Percentiles rank a stretch among this genome's conserved stretches.
phyloP scores from a whole-genome alignment of 441 rosid species.

The Arabidopsis hybrid region DNA sequence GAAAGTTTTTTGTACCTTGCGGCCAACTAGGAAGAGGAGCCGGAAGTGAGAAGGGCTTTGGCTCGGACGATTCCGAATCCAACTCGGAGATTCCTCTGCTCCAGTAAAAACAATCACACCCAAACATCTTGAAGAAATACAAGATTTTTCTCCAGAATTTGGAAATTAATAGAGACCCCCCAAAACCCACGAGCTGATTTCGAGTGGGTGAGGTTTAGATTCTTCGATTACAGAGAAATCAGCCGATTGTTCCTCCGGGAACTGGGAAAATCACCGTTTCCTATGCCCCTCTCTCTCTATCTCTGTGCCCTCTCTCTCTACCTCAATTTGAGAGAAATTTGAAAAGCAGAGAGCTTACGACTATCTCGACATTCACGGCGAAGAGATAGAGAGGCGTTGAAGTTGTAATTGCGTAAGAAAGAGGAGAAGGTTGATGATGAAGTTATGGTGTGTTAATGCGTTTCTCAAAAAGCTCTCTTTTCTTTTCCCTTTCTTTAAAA shows the following conservation, averaged over 20 bases:
- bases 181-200: slow-evolving; percentile 45
- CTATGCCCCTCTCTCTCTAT: slow-evolving; percentile 27
- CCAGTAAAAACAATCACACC: slow-evolving; percentile 80
- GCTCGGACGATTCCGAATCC: slow-evolving; percentile 39
- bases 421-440: slow-evolving; percentile 32
- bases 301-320: slow-evolving; percentile 23
- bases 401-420: slow-evolving; percentile 40
- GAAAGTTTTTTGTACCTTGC: slow-evolving; percentile 52
- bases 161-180: slow-evolving; percentile 40
- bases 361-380: slow-evolving; percentile 32
- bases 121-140: slow-evolving; percentile 55
- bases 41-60: slow-evolving; percentile 65
- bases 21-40: slow-evolving; percentile 72
- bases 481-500: neutral
- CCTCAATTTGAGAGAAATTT: neutral
- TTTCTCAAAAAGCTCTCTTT: neutral
- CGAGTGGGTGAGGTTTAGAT: slow-evolving; percentile 12
- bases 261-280: slow-evolving; percentile 13
- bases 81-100: slow-evolving; percentile 45
- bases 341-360: slow-evolving; percentile 32
- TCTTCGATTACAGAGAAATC: slow-evolving; percentile 11
- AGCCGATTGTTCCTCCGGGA: slow-evolving; percentile 11
- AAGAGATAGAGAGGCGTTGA: slow-evolving; percentile 34
- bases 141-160: slow-evolving; percentile 19
- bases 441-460: slow-evolving; percentile 21